Base-by-base conservation (phyloP, 2,329 filamentous ascomycete genomes). In the Neonectria hederae region DNA sequence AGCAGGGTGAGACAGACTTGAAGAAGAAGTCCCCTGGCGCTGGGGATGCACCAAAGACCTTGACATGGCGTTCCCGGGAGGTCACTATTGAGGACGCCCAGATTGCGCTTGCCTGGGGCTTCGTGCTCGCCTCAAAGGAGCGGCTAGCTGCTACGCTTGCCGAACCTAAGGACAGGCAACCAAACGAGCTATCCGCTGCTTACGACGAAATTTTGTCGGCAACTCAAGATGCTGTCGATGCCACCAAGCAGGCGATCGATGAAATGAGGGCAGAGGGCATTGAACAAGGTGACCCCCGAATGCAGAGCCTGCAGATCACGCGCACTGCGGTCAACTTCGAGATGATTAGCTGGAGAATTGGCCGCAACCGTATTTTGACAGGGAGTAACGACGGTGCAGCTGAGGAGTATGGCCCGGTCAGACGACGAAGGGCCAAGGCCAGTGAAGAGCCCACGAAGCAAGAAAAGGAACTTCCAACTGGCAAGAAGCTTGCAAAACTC, bases 311-410 rank as follows among this genome's bases (percentile, higher is more conserved):
- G 49, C 94, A 97, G 70, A 91, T 99, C 63, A 97, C 94, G 4
- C 91, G 92, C 65, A 97, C 97, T 0, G 94, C 95, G 1, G 93
- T 98, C 61, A 97, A 96, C 78, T 98, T 97, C 77, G 92, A 93
- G 69, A 89, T 97, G 79, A 91, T 99, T 61, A 94, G 93, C 75
- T 98, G 94, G 94, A 88, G 96, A 77, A 92, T 98, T 68, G 95
- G 95, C 26, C 90, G 96, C 52, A 98, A 99, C 78, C 87, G 96
- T 58, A 91, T 97, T 0, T 82, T 99, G 66, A 92, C 93, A 55
- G 94, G 95, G n/a, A 82, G 87, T 7, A 85, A 91, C 59, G 95
- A 98, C 72, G 95, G 95, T 3, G 86, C 92, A 17, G 78, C 85
- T 17, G 78, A 86, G 21, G 83, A 86, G 19, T 85, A 84, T 62